These are phyloP conservation scores for Suhomyces yuchorum DNA, from an alignment of 1,139 yeast species.

Conservation along the genomic window DNA sequence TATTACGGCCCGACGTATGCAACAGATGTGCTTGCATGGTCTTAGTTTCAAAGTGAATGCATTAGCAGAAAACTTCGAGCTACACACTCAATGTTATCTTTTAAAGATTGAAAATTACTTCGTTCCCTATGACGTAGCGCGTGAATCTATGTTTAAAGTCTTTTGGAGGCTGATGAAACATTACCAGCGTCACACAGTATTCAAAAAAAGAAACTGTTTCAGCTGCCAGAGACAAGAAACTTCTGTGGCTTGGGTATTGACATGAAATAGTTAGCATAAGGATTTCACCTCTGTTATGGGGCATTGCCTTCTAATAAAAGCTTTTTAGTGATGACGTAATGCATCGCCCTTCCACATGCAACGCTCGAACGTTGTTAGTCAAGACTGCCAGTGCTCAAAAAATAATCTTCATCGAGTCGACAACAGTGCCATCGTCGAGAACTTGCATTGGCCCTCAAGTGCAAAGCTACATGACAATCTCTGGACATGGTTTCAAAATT, in stretches of 20 bases:
- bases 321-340: slow-evolving; percentile 6
- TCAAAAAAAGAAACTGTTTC: not conserved
- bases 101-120: not conserved
- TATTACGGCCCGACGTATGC: not conserved
- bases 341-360: slow-evolving; percentile 6
- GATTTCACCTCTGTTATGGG: not conserved
- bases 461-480: no score
- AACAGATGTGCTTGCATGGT: not conserved
- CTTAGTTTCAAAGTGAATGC: not conserved
- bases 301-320: not conserved
- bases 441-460: not conserved
- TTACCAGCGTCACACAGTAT: not conserved
- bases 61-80: not conserved
- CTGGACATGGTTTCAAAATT: no score
- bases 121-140: slow-evolving; percentile 1
- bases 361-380: slow-evolving; percentile 1
- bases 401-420: not conserved
- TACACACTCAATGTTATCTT: not conserved
- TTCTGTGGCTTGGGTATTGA: not conserved
- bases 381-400: not conserved
- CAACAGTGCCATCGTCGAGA: not conserved
- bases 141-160: not conserved
- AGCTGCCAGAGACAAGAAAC: not conserved
- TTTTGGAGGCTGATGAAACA: not conserved
- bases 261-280: not conserved